phyloP scores from a whole-genome alignment of 176 grass and related monocot genomes.

The Oryza nivara region DNA sequence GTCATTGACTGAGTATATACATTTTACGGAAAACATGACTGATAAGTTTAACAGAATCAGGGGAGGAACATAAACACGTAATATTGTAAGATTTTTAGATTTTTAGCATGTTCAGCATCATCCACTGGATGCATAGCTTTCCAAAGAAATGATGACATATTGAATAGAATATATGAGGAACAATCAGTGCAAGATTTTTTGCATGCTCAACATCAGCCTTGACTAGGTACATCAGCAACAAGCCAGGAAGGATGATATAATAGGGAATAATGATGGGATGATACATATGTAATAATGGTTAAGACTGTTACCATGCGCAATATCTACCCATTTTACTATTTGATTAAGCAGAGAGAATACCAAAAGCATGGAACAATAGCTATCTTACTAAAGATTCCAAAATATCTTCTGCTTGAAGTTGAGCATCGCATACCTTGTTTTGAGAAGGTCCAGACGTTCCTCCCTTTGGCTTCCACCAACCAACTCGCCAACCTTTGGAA shows the following conservation, averaged over 20 bases:
- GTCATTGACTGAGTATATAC: not conserved
- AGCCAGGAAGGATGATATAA: not conserved
- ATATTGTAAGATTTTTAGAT: not conserved
- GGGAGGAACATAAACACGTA: not conserved
- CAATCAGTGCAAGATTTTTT: not conserved
- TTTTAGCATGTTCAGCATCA: not conserved
- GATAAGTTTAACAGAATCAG: not conserved
- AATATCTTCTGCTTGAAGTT: not conserved
- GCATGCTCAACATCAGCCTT: not conserved
- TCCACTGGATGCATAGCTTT: not conserved
- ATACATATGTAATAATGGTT: not conserved
- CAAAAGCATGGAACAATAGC: not conserved
- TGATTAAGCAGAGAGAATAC: not conserved
- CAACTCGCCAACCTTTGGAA: conserved; percentile 86
- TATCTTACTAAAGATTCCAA: not conserved
- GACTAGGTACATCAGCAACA: not conserved
- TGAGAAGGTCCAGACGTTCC: conserved; percentile 78
- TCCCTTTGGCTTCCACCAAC: conserved; percentile 99
- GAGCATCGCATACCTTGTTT: conserved; percentile 58
- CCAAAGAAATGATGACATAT: not conserved
- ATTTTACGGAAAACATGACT: not conserved
- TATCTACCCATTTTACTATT: not conserved
- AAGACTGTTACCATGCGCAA: not conserved
- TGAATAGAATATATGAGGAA: not conserved
- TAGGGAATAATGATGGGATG: not conserved